These are phyloP conservation scores for Gonapodya prolifera DNA, from an alignment of 192 early-diverging fungal genomes.

Conservation along the genomic window DNA sequence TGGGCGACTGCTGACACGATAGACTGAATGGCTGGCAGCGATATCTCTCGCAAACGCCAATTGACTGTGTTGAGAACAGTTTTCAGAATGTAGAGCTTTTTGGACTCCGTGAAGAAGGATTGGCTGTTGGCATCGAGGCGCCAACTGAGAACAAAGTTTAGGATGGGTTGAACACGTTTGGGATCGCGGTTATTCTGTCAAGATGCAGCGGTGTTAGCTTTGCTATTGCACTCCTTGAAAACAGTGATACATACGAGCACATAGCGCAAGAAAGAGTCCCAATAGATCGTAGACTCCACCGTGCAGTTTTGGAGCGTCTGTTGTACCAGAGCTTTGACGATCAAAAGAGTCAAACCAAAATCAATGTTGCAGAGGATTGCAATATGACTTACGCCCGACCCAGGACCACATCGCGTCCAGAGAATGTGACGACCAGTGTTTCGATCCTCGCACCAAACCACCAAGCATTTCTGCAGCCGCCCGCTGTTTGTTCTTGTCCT, in stretches of 20 bases:
- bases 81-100: slow-evolving; percentile 59
- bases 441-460: slow-evolving; percentile 74
- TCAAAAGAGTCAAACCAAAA: background rate
- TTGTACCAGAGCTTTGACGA: slow-evolving; percentile 36
- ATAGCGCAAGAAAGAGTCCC: slow-evolving; percentile 59
- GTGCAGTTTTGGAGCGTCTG: slow-evolving; percentile 49
- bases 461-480: slow-evolving; percentile 66
- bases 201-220: background rate
- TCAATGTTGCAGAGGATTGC: background rate
- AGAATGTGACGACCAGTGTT: slow-evolving; percentile 59
- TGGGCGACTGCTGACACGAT: slow-evolving; percentile 50
- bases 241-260: slow-evolving; percentile 16
- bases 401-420: slow-evolving; percentile 50
- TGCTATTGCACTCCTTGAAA: background rate
- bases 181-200: slow-evolving; percentile 57
- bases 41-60: slow-evolving; percentile 47
- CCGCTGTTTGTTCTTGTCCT: slow-evolving; percentile 67
- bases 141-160: slow-evolving; percentile 48
- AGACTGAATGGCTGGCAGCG: slow-evolving; percentile 20
- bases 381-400: slow-evolving; percentile 22
- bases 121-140: slow-evolving; percentile 61
- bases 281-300: slow-evolving; percentile 61
- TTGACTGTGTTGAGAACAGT: slow-evolving; percentile 45
- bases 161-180: slow-evolving; percentile 59
- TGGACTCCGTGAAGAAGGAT: slow-evolving; percentile 72